Percentiles rank a stretch among this genome's conserved stretches.
These are phyloP conservation scores for Dalbergia oliveri DNA, from an alignment of 306 rosid genomes.

Conservation along the genomic window DNA sequence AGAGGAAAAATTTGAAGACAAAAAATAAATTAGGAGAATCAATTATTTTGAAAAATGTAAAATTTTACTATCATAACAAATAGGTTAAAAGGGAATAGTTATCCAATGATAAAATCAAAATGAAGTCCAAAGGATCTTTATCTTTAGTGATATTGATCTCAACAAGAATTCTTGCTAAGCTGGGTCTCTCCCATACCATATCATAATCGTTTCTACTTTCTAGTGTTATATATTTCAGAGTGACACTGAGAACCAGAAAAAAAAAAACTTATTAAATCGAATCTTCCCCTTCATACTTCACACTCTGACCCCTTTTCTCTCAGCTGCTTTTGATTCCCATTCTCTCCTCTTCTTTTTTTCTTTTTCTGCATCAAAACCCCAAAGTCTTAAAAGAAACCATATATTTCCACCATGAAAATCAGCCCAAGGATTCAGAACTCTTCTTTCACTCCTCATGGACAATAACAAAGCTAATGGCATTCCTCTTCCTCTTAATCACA, in stretches of 20 bases:
- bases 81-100: background rate
- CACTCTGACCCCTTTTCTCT: background rate
- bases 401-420: conserved; percentile 46
- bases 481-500: conserved; percentile 47
- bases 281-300: background rate
- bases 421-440: conserved; percentile 53
- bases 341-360: background rate
- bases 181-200: background rate
- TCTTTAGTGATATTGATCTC: no score
- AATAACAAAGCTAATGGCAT: conserved; percentile 47
- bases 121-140: no score
- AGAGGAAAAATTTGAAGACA: no score
- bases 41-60: no score
- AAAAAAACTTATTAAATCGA: background rate
- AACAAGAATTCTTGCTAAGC: no score
- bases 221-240: no score
- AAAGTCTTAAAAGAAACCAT: background rate
- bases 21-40: no score
- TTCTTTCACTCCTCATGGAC: conserved; percentile 39
- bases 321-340: background rate
- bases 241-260: no score
- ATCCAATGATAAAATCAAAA: no score
- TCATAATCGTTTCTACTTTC: no score
- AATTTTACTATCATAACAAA: background rate
- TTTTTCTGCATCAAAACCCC: background rate